phyloP scores from a whole-genome alignment of 208 protist species.

The Balamuthia mandrillaris region DNA sequence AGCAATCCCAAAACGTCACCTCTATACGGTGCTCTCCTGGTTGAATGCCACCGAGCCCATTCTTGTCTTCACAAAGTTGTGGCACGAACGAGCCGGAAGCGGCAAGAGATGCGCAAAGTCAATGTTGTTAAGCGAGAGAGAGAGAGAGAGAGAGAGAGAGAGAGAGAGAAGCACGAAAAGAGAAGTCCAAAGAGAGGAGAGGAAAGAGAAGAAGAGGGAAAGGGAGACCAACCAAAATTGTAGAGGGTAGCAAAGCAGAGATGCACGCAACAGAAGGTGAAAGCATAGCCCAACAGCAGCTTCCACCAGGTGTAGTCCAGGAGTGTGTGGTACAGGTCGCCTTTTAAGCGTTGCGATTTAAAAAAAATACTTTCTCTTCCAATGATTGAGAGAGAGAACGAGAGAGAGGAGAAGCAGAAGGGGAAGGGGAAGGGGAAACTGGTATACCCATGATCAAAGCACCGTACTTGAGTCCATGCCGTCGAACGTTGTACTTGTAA shows the following conservation, averaged over 20 bases:
- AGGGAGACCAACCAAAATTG: background rate
- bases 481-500: slow-evolving; percentile 12
- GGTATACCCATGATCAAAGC: too few species aligned
- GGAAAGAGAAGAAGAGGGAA: too few species aligned
- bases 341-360: too few species aligned
- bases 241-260: slow-evolving; percentile 33
- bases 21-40: background rate
- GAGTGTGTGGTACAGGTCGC: slow-evolving; percentile 9
- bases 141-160: background rate
- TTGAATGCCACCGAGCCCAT: background rate
- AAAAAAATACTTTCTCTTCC: background rate
- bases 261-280: slow-evolving; percentile 6
- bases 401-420: background rate
- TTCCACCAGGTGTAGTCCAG: slow-evolving; percentile 41
- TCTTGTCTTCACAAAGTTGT: background rate
- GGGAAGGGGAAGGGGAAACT: background rate
- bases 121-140: background rate
- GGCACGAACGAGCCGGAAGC: background rate
- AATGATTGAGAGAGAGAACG: background rate
- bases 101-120: too few species aligned
- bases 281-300: slow-evolving; percentile 1
- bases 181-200: too few species aligned
- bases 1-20: slow-evolving; percentile 26
- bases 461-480: too few species aligned
- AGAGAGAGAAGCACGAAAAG: background rate